phyloP scores from a whole-genome alignment of 257 asterid species.

The Nicotiana attenuata region DNA sequence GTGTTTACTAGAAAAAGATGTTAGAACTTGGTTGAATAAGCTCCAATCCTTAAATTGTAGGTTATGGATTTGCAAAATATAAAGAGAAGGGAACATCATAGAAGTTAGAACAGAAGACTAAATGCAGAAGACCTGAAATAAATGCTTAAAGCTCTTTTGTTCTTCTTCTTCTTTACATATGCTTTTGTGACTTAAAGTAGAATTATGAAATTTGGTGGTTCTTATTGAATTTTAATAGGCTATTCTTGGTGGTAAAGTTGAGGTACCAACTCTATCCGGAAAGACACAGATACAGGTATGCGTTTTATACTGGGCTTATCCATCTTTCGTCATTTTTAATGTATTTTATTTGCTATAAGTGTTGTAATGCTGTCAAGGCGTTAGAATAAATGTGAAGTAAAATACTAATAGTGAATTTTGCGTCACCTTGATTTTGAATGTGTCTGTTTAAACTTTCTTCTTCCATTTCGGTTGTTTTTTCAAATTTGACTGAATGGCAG shows the following conservation, averaged over 20 bases:
- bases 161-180: background rate
- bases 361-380: background rate
- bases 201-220: background rate
- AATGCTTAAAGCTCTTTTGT: background rate
- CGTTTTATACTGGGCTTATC: conserved; percentile 3
- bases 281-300: conserved; percentile 58
- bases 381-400: background rate
- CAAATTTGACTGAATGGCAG: background rate
- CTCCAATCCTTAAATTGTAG: background rate
- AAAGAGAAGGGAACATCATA: background rate
- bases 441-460: background rate
- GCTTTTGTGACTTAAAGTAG: background rate
- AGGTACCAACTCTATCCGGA: conserved; percentile 79
- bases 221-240: conserved; percentile 45
- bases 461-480: conserved; percentile 3
- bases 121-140: background rate
- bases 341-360: background rate
- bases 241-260: conserved; percentile 84
- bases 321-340: background rate
- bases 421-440: background rate
- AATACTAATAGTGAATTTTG: background rate
- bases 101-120: background rate
- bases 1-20: background rate
- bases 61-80: background rate
- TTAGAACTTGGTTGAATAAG: background rate